phyloP scores from a whole-genome alignment of 768 basidiomycete species.

The Zangia roseola region DNA sequence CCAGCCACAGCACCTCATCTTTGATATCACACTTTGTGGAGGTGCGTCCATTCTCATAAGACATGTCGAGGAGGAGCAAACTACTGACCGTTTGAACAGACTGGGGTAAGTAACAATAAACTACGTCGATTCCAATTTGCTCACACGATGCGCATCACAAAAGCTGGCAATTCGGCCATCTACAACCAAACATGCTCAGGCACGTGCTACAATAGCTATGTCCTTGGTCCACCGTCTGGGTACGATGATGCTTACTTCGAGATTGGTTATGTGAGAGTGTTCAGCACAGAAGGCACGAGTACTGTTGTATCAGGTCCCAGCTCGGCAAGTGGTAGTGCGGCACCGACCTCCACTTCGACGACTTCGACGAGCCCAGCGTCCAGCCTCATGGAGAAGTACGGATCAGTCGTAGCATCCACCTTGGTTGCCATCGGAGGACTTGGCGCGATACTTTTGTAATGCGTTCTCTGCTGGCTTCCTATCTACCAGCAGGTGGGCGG shows the following conservation, averaged over 20 bases:
- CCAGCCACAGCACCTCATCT: constrained; percentile 61
- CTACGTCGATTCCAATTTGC: constrained; percentile 3
- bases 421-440: constrained; percentile 13
- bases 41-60: constrained; percentile 35
- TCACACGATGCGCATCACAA: constrained; percentile 24
- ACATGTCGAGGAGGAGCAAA: constrained; percentile 9
- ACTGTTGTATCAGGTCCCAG: constrained; percentile 23
- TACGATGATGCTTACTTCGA: constrained; percentile 75
- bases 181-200: constrained; percentile 64
- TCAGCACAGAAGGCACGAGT: constrained; percentile 33
- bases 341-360: constrained; percentile 8
- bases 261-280: constrained; percentile 57
- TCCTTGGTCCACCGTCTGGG: constrained; percentile 57
- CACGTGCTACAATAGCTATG: constrained; percentile 69
- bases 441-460: constrained; percentile 13
- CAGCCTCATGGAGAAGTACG: neutral
- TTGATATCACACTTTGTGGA: constrained; percentile 75
- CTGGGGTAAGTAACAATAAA: constrained; percentile 26
- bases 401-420: constrained; percentile 8
- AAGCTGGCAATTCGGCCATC: constrained; percentile 49
- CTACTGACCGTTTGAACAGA: constrained; percentile 24
- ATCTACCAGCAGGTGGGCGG: neutral
- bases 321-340: constrained; percentile 14
- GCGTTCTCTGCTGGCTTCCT: neutral
- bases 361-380: constrained; percentile 12